Base-by-base conservation (phyloP, 83 land plant genomes). In the Diphasiastrum complanatum region DNA sequence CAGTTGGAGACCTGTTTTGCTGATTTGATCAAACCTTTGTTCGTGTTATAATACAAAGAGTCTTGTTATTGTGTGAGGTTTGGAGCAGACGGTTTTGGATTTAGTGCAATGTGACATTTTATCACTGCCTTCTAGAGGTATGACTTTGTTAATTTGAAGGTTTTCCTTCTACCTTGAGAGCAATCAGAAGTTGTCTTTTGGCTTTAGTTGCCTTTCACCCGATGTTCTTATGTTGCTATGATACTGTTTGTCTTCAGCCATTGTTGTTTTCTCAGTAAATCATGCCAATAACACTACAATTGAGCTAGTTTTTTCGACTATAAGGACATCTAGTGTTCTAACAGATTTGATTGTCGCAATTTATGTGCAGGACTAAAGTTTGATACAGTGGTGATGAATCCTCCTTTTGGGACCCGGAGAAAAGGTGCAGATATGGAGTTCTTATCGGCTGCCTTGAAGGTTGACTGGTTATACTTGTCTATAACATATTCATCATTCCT, bases 311-410 rank as follows among this genome's bases (percentile, higher is more conserved):
- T 8, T 38, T 38, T 8, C 43, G 14, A 8, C 14, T 38, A 8
- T 38, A 38, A n/a, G n/a, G n/a, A n/a, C n/a, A n/a, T n/a, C 14
- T 38, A 38, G 12, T 38, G 43, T 8, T 8, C 8, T 8, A 14
- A 8, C 8, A 8, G 43, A 38, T 8, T 38, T 38, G 43, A 38
- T 14, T 8, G 43, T 14, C 43, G 14, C 14, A 14, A 38, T 8
- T 32, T 64, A 25, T 31, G 33, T 74, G 47, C 63, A 88, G 98
- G 82, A 70, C 68, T 63, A 38, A 49, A 59, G 26, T 79, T 88
- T 60, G 96, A 92, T 47, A 92, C 98, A 37, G 81, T 92, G 67
- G 85, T 92, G 22, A 92, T 92, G 96, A 92, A 88, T 73, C 98
- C 98, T 61, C 98, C 98, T 63, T 92, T 92, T 76, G 98, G 98